These are phyloP conservation scores for Parachlorella kessleri DNA, from an alignment of 139 green algal species.

Conservation along the genomic window DNA sequence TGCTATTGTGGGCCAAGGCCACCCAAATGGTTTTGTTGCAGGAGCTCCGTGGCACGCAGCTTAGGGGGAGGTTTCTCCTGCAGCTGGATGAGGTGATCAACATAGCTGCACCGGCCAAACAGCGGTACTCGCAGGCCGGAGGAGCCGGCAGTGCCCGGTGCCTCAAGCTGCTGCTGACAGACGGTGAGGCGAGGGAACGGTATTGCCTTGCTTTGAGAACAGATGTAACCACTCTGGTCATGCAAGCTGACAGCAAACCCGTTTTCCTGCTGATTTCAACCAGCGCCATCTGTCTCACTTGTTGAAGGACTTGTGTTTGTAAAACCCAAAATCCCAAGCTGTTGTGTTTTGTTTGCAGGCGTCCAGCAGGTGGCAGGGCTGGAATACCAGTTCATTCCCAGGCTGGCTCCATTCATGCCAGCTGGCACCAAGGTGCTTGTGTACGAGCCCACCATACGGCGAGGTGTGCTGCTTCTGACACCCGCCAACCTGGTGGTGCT, in stretches of 20 bases:
- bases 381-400: constrained; percentile 42
- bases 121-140: constrained; percentile 51
- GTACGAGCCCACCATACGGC: constrained; percentile 41
- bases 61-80: constrained; percentile 66
- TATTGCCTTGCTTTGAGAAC: too few species aligned
- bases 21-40: too few species aligned
- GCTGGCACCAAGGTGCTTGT: constrained; percentile 60
- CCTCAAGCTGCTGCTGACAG: constrained; percentile 74
- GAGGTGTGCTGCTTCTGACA: constrained; percentile 69
- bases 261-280: too few species aligned
- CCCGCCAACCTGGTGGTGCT: constrained; percentile 62
- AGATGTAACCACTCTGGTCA: too few species aligned
- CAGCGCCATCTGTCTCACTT: background rate
- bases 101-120: constrained; percentile 51
- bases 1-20: too few species aligned
- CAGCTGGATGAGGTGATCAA: constrained; percentile 80
- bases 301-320: background rate
- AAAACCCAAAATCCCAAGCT: background rate
- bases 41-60: background rate
- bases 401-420: constrained; percentile 29
- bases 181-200: too few species aligned
- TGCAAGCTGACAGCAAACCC: too few species aligned
- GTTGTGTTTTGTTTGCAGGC: constrained; percentile 36
- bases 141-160: constrained; percentile 54
- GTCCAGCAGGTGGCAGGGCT: constrained; percentile 43